phyloP scores from a whole-genome alignment of 2,329 filamentous ascomycete species.

The Apiospora kogelbergensis region DNA sequence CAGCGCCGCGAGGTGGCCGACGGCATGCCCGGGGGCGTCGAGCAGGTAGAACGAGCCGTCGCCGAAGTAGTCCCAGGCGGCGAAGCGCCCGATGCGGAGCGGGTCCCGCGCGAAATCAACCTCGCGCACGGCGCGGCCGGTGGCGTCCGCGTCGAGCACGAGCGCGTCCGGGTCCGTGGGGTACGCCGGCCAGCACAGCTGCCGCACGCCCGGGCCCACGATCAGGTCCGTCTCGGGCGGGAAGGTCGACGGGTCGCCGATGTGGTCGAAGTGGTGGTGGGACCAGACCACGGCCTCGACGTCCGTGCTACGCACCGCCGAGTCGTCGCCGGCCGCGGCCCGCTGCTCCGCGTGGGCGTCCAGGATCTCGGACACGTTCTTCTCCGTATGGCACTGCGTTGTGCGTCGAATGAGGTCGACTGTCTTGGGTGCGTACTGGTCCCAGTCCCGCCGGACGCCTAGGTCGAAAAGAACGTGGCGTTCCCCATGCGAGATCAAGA shows the following conservation, averaged over 20 bases:
- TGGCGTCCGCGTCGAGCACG: slow-evolving; percentile 26
- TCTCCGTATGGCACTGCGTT: slow-evolving; percentile 13
- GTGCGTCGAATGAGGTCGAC: slow-evolving; percentile 4
- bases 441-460: slow-evolving; percentile 14
- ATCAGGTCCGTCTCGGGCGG: slow-evolving; percentile 40
- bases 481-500: slow-evolving; percentile 21
- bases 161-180: slow-evolving; percentile 17
- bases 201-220: slow-evolving; percentile 31
- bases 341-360: slow-evolving; percentile 16
- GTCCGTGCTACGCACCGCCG: slow-evolving; percentile 13
- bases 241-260: slow-evolving; percentile 46
- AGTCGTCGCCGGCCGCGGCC: too few relatives aligned
- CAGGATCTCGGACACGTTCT: slow-evolving; percentile 22
- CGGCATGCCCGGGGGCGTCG: slow-evolving; percentile 32
- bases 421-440: slow-evolving; percentile 9
- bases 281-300: slow-evolving; percentile 37
- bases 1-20: slow-evolving; percentile 35
- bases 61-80: slow-evolving; percentile 32
- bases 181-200: slow-evolving; percentile 19
- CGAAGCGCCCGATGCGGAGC: slow-evolving; percentile 21
- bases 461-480: slow-evolving; percentile 18
- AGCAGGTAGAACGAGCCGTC: slow-evolving; percentile 34
- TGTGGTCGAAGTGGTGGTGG: slow-evolving; percentile 50
- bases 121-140: slow-evolving; percentile 23
- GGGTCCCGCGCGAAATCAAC: slow-evolving; percentile 20